Conservation (phyloP, 768 basidiomycete species). For the Cubamyces lactineus region DNA sequence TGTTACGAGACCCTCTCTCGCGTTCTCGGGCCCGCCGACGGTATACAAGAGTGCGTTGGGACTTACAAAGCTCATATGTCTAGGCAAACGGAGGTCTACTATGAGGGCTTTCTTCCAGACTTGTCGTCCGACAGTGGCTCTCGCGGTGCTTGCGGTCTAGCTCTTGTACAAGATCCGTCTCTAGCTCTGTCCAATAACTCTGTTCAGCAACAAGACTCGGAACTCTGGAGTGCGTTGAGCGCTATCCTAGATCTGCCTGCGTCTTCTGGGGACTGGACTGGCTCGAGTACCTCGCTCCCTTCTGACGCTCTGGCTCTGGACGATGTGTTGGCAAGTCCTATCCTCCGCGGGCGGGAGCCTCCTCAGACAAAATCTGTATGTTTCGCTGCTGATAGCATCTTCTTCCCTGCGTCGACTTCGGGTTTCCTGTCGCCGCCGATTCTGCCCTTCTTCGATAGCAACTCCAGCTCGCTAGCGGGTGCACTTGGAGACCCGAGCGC, state of each 20-base stretch:
- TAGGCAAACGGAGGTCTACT: constrained; percentile 49
- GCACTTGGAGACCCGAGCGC: constrained; percentile 7
- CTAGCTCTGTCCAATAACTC: background rate
- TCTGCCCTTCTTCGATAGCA: constrained; percentile 6
- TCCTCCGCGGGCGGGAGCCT: constrained; percentile 1
- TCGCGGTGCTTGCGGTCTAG: background rate
- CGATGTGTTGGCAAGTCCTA: constrained; percentile 31
- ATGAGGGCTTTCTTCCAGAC: constrained; percentile 41
- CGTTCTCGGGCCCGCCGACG: constrained; percentile 48
- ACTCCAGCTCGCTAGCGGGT: constrained; percentile 23
- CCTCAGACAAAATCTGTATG: constrained; percentile 2
- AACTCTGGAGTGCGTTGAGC: background rate
- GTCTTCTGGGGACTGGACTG: background rate
- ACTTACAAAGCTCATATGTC: constrained; percentile 57
- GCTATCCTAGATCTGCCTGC: constrained; percentile 4
- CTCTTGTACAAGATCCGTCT: too few relatives aligned
- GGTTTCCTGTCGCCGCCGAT: background rate
- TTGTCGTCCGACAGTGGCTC: background rate
- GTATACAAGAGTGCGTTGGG: constrained; percentile 54
- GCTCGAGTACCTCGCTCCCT: background rate
- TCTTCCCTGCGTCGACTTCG: background rate
- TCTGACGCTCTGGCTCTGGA: constrained; percentile 22
- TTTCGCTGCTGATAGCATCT: background rate
- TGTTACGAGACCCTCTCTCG: constrained; percentile 55
- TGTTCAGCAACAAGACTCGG: background rate